Percentiles rank a stretch among this genome's conserved stretches.
phyloP scores from a whole-genome alignment of 805 yeast genomes.

The Nakazawaea laoshanensis region DNA sequence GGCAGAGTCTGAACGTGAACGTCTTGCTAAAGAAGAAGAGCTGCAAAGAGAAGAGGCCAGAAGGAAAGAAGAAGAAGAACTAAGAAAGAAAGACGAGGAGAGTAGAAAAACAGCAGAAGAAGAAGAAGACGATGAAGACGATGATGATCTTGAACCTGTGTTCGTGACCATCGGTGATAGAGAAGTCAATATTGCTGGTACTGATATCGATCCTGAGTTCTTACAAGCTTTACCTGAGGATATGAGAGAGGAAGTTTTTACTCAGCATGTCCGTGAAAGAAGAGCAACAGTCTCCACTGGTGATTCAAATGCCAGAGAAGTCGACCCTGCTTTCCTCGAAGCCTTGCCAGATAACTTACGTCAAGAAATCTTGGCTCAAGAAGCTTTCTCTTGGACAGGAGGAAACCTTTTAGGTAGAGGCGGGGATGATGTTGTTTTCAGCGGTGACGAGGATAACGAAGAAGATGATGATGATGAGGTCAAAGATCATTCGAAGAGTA shows the following conservation, averaged over 20 bases:
- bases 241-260: constrained; percentile 85
- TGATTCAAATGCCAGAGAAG: constrained; percentile 44
- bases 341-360: constrained; percentile 68
- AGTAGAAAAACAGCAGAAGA: constrained; percentile 27
- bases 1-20: constrained; percentile 22
- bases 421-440: constrained; percentile 10
- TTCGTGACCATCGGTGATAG: constrained; percentile 68
- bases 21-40: constrained; percentile 16
- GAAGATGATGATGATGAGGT: constrained; percentile 7
- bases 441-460: constrained; percentile 16
- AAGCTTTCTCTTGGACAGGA: constrained; percentile 29
- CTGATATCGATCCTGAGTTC: constrained; percentile 89
- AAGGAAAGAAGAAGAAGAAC: constrained; percentile 21
- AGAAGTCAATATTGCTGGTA: constrained; percentile 77
- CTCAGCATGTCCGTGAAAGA: constrained; percentile 74
- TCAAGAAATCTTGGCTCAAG: constrained; percentile 53
- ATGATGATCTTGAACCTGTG: constrained; percentile 36
- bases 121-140: constrained; percentile 21
- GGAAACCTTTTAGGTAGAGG: constrained; percentile 6
- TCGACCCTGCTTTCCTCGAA: constrained; percentile 72
- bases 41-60: constrained; percentile 22
- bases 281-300: constrained; percentile 40
- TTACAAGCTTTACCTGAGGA: constrained; percentile 86
- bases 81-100: constrained; percentile 20
- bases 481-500: constrained; percentile 8